These are phyloP conservation scores for Trichoderma brevicompactum DNA, from an alignment of 2,329 filamentous ascomycete genomes.

Conservation along the genomic window DNA sequence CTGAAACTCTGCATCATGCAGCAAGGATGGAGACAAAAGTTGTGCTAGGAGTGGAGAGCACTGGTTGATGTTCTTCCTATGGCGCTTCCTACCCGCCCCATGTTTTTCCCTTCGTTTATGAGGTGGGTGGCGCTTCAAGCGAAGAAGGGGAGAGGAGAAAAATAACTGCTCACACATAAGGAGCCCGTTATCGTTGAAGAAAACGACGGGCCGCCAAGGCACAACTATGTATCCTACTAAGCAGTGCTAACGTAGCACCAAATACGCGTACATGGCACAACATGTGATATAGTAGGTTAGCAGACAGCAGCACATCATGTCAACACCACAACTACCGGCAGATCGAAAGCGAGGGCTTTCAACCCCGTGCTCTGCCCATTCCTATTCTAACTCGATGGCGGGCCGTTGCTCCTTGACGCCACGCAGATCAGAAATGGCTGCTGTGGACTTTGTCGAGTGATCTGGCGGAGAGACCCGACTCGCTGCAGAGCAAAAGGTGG, in stretches of 20 bases:
- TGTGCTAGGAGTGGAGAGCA: neutral
- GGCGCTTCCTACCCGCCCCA: neutral
- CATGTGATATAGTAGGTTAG: neutral
- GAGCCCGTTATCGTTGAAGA: conserved; percentile 2
- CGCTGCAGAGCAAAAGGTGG: neutral
- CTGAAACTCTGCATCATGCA: conserved; percentile 2
- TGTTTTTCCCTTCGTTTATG: neutral
- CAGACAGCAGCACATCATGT: neutral
- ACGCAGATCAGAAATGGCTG: conserved; percentile 4
- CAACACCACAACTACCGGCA: conserved; percentile 5
- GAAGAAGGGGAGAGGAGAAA: neutral
- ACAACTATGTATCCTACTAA: too few relatives aligned
- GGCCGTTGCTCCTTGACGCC: conserved; percentile 18
- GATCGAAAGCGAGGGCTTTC: neutral
- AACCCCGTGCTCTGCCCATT: neutral
- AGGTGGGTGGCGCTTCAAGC: neutral
- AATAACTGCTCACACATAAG: neutral
- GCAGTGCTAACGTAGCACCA: neutral
- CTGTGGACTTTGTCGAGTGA: neutral
- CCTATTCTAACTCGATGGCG: neutral
- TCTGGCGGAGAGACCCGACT: conserved; percentile 5
- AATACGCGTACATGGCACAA: neutral
- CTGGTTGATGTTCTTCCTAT: neutral
- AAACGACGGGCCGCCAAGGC: neutral
- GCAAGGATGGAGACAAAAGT: neutral